Percentiles rank a stretch among this genome's conserved stretches.
These are phyloP conservation scores for Fusarium sp. DNA, from an alignment of 2,329 filamentous ascomycete genomes.

Conservation along the genomic window DNA sequence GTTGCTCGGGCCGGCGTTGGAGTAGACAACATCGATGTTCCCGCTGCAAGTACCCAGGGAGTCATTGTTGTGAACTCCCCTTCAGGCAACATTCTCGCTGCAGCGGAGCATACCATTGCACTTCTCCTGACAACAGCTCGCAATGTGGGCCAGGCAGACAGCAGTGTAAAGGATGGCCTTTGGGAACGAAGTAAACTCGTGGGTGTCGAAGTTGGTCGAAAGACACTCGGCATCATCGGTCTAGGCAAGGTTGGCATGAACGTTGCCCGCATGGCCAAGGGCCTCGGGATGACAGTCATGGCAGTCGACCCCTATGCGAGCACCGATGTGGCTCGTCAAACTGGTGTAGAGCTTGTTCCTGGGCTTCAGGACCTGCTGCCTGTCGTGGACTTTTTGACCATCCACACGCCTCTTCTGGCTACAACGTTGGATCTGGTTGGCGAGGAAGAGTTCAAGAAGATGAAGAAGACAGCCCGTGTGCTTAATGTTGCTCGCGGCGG, in stretches of 20 bases:
- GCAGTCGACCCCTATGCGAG: slow-evolving; percentile 86
- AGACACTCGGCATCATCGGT: slow-evolving; percentile 82
- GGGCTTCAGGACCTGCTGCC: slow-evolving; percentile 73
- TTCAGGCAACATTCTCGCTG: slow-evolving; percentile 84
- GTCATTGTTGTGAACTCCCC: slow-evolving; percentile 87
- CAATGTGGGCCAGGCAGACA: slow-evolving; percentile 79
- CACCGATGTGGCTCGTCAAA: slow-evolving; percentile 76
- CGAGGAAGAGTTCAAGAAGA: slow-evolving; percentile 74
- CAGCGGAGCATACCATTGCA: slow-evolving; percentile 83
- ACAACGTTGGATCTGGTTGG: slow-evolving; percentile 83
- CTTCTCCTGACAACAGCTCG: slow-evolving; percentile 81
- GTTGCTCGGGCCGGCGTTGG: slow-evolving; percentile 86
- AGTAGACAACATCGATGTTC: slow-evolving; percentile 86
- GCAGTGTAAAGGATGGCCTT: slow-evolving; percentile 77
- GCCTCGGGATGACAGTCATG: slow-evolving; percentile 81
- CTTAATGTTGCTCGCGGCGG: slow-evolving; percentile 86
- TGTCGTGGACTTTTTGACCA: slow-evolving; percentile 81
- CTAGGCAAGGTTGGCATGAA: slow-evolving; percentile 88
- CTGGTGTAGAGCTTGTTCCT: slow-evolving; percentile 74
- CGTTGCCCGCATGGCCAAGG: slow-evolving; percentile 83
- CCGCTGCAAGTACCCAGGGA: slow-evolving; percentile 78
- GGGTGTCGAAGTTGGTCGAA: slow-evolving; percentile 83
- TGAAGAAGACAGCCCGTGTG: slow-evolving; percentile 82
- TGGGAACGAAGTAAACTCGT: slow-evolving; percentile 84
- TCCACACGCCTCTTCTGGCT: slow-evolving; percentile 85